Evolutionary conservation across 805 yeast species (phyloP).

Genomic region (Lipomyces lipofer): DNA sequence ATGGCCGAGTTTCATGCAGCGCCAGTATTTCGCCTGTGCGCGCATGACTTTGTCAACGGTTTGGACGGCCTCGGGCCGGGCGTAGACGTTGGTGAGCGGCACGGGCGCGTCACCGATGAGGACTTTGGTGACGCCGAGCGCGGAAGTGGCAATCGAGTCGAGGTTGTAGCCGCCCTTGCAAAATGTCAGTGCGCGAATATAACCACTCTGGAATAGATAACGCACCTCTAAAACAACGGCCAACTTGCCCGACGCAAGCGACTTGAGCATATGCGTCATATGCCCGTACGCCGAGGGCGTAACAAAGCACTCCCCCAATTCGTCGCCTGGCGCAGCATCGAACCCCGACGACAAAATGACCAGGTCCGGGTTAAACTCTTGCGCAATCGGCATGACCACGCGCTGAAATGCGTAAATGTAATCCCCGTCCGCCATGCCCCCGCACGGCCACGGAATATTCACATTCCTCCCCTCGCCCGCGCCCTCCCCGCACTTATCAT

Average conservation of each 20-base stretch:
- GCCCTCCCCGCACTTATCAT: slow-evolving; percentile 80
- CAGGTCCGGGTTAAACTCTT: slow-evolving; percentile 89
- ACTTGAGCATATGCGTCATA: slow-evolving; percentile 89
- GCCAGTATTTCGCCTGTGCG: slow-evolving; percentile 85
- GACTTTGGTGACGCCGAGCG: slow-evolving; percentile 87
- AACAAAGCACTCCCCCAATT: slow-evolving; percentile 94
- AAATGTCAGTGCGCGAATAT: slow-evolving; percentile 79
- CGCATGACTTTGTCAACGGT: slow-evolving; percentile 78
- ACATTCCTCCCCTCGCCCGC: slow-evolving; percentile 76
- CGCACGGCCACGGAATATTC: slow-evolving; percentile 90
- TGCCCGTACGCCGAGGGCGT: slow-evolving; percentile 95
- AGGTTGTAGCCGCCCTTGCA: slow-evolving; percentile 90
- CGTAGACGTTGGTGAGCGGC: slow-evolving; percentile 59
- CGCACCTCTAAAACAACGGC: slow-evolving; percentile 74
- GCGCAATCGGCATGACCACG: slow-evolving; percentile 82
- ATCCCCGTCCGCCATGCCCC: slow-evolving; percentile 94
- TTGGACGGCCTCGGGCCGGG: slow-evolving; percentile 74
- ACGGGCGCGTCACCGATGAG: slow-evolving; percentile 95
- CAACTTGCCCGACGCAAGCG: slow-evolving; percentile 82
- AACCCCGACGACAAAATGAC: slow-evolving; percentile 93
- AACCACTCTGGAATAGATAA: no score
- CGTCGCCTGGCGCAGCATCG: slow-evolving; percentile 98
- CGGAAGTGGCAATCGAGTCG: slow-evolving; percentile 86
- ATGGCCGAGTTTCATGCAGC: slow-evolving; percentile 70
- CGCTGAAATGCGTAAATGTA: slow-evolving; percentile 87